Evolutionary conservation across 2,329 filamentous ascomycete species (phyloP).

Genomic region (Fusarium heterosporum): DNA sequence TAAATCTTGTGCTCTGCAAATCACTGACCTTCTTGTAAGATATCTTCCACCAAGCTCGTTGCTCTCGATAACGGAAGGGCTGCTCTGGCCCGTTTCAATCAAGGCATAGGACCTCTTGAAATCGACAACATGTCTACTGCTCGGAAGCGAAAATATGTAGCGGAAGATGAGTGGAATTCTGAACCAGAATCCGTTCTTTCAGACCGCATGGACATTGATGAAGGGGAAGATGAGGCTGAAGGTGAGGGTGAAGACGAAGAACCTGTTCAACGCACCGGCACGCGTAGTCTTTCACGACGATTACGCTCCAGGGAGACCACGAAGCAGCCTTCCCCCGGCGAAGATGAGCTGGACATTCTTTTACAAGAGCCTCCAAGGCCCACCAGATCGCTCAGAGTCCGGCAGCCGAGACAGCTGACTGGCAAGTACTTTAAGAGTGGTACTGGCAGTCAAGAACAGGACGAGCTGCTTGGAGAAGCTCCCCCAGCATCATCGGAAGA

Average conservation of each 20-base stretch:
- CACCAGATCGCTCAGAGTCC: conserved; percentile 43
- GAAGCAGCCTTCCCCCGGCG: conserved; percentile 37
- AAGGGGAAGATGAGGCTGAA: conserved; percentile 38
- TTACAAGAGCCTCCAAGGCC: conserved; percentile 12
- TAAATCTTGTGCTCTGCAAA: background rate
- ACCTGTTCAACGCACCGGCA: conserved; percentile 16
- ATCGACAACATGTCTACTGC: conserved; percentile 32
- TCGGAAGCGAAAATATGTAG: conserved; percentile 50
- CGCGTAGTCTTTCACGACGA: conserved; percentile 19
- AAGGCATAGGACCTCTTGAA: conserved; percentile 18
- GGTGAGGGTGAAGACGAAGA: conserved; percentile 40
- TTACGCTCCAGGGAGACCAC: conserved; percentile 47
- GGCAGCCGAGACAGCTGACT: conserved; percentile 46
- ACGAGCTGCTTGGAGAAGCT: conserved; percentile 51
- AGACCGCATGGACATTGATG: conserved; percentile 47
- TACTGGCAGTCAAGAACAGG: conserved; percentile 43
- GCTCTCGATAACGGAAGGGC: conserved; percentile 50
- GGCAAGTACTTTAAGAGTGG: conserved; percentile 44
- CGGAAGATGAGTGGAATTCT: conserved; percentile 49
- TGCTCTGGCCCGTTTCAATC: conserved; percentile 45
- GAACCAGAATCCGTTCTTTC: conserved; percentile 40
- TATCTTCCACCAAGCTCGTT: conserved; percentile 49
- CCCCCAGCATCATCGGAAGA: conserved; percentile 46
- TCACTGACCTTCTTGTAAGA: conserved; percentile 46
- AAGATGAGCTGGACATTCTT: conserved; percentile 37